Evolutionary conservation across 2,329 filamentous ascomycete genomes (phyloP).

Genomic region (Proliferodiscus dingleyae): DNA sequence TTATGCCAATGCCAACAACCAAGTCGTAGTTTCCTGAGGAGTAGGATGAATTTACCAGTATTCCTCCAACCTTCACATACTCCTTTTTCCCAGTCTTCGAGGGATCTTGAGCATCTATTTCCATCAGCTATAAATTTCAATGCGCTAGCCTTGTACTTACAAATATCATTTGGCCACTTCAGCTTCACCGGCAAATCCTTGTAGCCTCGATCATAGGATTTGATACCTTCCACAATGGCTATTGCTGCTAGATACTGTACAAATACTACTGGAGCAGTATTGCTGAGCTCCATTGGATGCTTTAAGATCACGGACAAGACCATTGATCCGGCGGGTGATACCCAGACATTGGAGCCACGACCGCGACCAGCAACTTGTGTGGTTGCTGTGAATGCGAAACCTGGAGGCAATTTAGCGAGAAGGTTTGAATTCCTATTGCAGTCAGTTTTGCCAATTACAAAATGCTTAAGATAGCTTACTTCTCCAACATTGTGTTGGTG

Average conservation of each 20-base stretch:
- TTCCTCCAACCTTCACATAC: conserved; percentile 89
- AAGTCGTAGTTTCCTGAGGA: conserved; percentile 72
- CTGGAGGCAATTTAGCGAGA: conserved; percentile 69
- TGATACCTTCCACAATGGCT: conserved; percentile 78
- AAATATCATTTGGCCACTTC: conserved; percentile 98
- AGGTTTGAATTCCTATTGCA: conserved; percentile 65
- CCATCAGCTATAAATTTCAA: background rate
- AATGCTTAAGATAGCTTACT: conserved; percentile 43
- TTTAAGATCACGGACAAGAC: conserved; percentile 87
- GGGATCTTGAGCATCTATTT: conserved; percentile 60
- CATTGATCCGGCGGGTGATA: conserved; percentile 79
- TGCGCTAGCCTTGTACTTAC: conserved; percentile 37
- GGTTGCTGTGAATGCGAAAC: conserved; percentile 84
- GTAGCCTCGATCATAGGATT: conserved; percentile 73
- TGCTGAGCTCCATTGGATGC: conserved; percentile 69
- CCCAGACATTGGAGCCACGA: conserved; percentile 89
- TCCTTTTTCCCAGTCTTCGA: conserved; percentile 41
- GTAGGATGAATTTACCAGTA: conserved; percentile 86
- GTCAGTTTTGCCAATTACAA: conserved; percentile 10
- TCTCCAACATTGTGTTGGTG: conserved; percentile 89
- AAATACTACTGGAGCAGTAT: conserved; percentile 78
- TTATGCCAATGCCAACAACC: conserved; percentile 81
- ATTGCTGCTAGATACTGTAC: conserved; percentile 90
- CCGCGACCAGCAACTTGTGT: conserved; percentile 85
- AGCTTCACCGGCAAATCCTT: conserved; percentile 72